Conservation (phyloP, 169 alveolate species). For the Plasmodium yoelii region DNA sequence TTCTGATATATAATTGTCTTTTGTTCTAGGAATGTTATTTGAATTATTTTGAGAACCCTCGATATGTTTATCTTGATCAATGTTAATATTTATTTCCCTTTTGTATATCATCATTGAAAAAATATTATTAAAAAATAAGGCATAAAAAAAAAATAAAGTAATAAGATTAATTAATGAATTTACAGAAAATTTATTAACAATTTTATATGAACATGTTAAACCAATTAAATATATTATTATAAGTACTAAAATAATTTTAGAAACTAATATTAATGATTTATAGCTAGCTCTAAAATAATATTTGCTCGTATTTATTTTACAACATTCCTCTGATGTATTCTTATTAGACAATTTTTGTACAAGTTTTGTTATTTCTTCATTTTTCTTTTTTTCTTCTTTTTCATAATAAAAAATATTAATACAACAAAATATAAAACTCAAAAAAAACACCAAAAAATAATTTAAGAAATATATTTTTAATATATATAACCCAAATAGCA, state of each 20-base stretch:
- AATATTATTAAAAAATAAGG: slow-evolving; percentile 52
- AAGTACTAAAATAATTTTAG: slow-evolving; percentile 17
- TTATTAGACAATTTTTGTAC: too few relatives aligned
- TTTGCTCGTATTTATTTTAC: slow-evolving; percentile 13
- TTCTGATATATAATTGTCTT: too few relatives aligned
- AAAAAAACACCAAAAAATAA: slow-evolving; percentile 33
- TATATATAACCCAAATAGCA: slow-evolving; percentile 15
- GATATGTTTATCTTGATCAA: too few relatives aligned
- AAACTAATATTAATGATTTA: slow-evolving; percentile 48
- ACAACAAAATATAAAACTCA: slow-evolving; percentile 44
- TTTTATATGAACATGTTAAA: slow-evolving; percentile 17
- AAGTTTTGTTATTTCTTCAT: too few relatives aligned
- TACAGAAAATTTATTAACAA: slow-evolving; percentile 31
- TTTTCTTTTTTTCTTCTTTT: neutral
- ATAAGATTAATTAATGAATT: slow-evolving; percentile 14
- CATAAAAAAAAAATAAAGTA: slow-evolving; percentile 27
- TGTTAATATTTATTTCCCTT: neutral
- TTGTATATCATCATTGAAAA: slow-evolving; percentile 16
- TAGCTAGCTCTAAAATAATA: slow-evolving; percentile 30
- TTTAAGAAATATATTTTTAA: slow-evolving; percentile 32
- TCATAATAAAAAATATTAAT: slow-evolving; percentile 40
- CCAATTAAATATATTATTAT: slow-evolving; percentile 25
- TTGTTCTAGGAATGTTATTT: too few relatives aligned
- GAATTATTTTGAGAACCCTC: too few relatives aligned
- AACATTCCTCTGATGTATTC: neutral